Base-by-base conservation (phyloP, 331 rosid genomes). In the Acacia pycnantha region DNA sequence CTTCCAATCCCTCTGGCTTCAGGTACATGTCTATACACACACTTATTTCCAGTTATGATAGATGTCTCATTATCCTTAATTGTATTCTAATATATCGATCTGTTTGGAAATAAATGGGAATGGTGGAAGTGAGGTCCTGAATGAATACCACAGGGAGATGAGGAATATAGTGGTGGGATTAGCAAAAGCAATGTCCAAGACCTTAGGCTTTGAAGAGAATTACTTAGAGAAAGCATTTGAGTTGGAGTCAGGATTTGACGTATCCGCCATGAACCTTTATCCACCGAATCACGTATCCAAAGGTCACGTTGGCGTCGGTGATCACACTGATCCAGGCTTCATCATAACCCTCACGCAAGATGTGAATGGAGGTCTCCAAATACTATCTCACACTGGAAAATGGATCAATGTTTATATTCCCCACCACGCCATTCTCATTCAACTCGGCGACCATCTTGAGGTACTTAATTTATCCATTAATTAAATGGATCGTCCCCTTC, bases 261-360 rank as follows among this genome's bases (percentile, higher is more conserved):
- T 37, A 37, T 37, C 41, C 1, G 41, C 41, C 41, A 37, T 37
- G 41, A 37, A 37, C 0, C 41, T 37, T 37, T 37, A 37, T 37
- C 41, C 41, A 37, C 41, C 41, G 2, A 37, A 37, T 37, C 41
- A 37, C 41, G 41, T 37, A 6, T 6, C 41, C 8, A 37, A 37
- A 37, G 41, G 41, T 6, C 9, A 37, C 0, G 41, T 37, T 37
- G 41, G 41, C 41, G 6, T 91, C 15, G 35, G 83, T 9, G 81
- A 89, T 41, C 92, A 89, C 44, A 89, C 90, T 9, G 94, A 91
- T 64, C 94, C 92, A 16, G 91, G 92, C 74, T 87, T 91, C 77
- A 74, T 89, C 3, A 51, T 91, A 5, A 80, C 94, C 5, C 89
- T 91, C 2, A 47, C 84, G 12, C 91, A 89, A 86, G 90, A 89